These are phyloP conservation scores for Setaria italica DNA, from an alignment of 202 grass and related monocot species.

Conservation along the genomic window DNA sequence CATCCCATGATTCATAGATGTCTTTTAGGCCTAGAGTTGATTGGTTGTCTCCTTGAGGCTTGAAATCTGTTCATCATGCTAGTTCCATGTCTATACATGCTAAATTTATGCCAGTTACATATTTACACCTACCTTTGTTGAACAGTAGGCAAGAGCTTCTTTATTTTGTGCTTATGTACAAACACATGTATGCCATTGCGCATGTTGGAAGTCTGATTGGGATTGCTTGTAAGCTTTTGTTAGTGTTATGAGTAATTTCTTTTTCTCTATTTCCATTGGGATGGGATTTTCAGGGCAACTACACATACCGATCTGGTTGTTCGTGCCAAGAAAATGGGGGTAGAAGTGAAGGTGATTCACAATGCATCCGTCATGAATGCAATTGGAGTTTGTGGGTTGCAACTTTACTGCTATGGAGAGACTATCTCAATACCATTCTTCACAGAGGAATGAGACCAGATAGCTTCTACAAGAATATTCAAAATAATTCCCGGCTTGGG, in stretches of 20 bases:
- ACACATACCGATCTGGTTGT: no score
- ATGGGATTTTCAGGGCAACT: no score
- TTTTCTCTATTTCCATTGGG: no score
- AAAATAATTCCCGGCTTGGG: constrained; percentile 76
- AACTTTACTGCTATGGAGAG: constrained; percentile 27
- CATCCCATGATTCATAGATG: neutral
- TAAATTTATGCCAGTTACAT: no score
- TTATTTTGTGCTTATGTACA: neutral
- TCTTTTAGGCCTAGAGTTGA: neutral
- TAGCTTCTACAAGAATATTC: constrained; percentile 96
- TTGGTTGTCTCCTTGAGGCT: neutral
- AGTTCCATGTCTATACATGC: neutral
- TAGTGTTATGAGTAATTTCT: no score
- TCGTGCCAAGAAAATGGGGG: no score
- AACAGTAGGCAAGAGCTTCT: neutral
- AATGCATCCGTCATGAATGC: no score
- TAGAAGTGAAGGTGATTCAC: no score
- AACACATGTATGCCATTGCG: neutral
- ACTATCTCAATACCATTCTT: constrained; percentile 97
- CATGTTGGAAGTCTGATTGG: neutral
- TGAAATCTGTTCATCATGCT: neutral
- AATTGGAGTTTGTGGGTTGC: no score
- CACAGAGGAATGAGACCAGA: constrained; percentile 89
- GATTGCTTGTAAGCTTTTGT: neutral
- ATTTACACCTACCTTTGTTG: neutral